Base-by-base conservation (phyloP, 805 yeast species). In the Yamadazyma olivae region DNA sequence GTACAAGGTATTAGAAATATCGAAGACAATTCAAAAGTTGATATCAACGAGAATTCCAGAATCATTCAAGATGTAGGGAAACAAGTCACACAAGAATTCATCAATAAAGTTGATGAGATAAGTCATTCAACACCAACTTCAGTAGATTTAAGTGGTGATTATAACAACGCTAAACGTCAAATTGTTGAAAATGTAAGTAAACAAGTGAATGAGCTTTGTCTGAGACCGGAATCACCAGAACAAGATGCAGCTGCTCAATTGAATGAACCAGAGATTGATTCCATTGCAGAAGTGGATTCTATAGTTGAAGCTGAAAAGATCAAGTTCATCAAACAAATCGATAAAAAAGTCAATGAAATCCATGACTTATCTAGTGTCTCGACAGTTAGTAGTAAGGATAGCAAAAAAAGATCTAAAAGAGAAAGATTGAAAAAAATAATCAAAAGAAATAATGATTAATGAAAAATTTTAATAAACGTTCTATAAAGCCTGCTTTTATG, bases 51-150 rank as follows among this genome's bases (percentile, higher is more conserved):
- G n/a, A 44, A 46, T 25, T 30, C 46, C 10, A 48, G 54, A 3
- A 45, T 56, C 6, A 57, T 61, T 22, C 59, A 58, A 29, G 57
- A 53, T 33, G 57, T 59, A n/a, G 66, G 65, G 3, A 51, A 59
- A 14, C 56, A 59, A 36, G 57, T 61, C 20, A 56, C 62, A 9
- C 48, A 59, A 34, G 60, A 59, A 36, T 57, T 60, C 31, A 45
- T 57, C 20, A 52, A 50, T 21, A 59, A 60, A 37, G 63, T 59
- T 14, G 54, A 58, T 21, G 66, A 61, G 35, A 57, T 59, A 33
- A 54, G 51, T 19, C 54, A 52, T 35, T 44, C 46, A 1, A 37
- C 43, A 17, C 36, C 39, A 3, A 26, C 32, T 8, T 50, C 55
- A 3, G 35, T 52, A 16, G 53, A 47, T 17, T 32, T 44, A 5